Conservation (phyloP, 345 rosid species). For the Trapa bicornis region DNA sequence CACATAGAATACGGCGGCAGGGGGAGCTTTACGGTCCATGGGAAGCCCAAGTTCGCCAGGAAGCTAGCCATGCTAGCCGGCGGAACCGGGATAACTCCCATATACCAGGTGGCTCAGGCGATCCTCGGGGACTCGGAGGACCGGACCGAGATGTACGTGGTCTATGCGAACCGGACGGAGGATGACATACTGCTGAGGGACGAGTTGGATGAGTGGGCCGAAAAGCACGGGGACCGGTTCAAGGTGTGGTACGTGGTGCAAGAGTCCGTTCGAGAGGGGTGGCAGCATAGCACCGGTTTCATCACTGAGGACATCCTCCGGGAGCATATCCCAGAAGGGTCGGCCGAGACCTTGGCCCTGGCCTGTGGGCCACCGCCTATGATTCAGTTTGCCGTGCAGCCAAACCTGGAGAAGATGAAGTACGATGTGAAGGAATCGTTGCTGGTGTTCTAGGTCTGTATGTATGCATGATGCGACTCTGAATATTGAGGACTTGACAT, state of each 20-base stretch:
- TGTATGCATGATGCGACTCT: too few species aligned
- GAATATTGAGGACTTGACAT: too few species aligned
- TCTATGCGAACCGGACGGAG: constrained; percentile 81
- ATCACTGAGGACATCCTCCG: constrained; percentile 54
- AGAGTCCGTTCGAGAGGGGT: constrained; percentile 45
- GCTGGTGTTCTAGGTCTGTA: constrained; percentile 36
- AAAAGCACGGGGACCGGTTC: constrained; percentile 38
- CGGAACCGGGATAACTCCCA: constrained; percentile 91
- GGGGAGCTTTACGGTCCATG: constrained; percentile 61
- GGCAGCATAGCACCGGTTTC: constrained; percentile 68
- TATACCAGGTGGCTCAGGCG: constrained; percentile 71
- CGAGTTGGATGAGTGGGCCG: constrained; percentile 77
- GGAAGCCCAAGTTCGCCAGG: constrained; percentile 62
- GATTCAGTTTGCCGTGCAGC: constrained; percentile 89
- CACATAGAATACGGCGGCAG: constrained; percentile 69
- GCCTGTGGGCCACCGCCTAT: constrained; percentile 96
- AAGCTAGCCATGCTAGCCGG: constrained; percentile 85
- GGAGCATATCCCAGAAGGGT: constrained; percentile 53
- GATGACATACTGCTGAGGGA: constrained; percentile 70
- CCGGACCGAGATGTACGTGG: constrained; percentile 63
- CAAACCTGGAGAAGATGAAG: constrained; percentile 86
- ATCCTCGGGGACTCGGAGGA: constrained; percentile 68
- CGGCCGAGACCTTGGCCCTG: constrained; percentile 46
- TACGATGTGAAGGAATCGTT: constrained; percentile 54
- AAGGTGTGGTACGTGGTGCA: constrained; percentile 85